Evolutionary conservation across 2,329 filamentous ascomycete genomes (phyloP).

Genomic region (Hyphodiscus sp.): DNA sequence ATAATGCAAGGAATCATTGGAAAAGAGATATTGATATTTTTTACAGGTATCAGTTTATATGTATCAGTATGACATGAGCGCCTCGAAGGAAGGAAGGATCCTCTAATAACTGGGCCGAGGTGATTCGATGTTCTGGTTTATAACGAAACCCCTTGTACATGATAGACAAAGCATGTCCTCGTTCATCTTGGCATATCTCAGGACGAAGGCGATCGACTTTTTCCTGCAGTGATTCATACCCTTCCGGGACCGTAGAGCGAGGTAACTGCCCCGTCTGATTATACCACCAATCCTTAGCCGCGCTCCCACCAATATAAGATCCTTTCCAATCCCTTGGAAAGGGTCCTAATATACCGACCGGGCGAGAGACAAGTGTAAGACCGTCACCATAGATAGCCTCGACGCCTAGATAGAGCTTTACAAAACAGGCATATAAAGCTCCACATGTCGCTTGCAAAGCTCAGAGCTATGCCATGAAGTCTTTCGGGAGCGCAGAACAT

Average conservation of each 20-base stretch:
- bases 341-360: background rate
- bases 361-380: background rate
- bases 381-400: conserved; percentile 3
- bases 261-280: conserved; percentile 4
- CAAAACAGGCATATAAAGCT: conserved; percentile 16
- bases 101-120: background rate
- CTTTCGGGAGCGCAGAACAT: conserved; percentile 13
- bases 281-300: conserved; percentile 10
- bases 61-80: too few species aligned
- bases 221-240: conserved; percentile 1
- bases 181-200: conserved; percentile 6
- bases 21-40: too few species aligned
- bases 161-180: conserved; percentile 4
- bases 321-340: background rate
- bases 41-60: too few species aligned
- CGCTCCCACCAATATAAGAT: background rate
- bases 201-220: conserved; percentile 1
- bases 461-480: conserved; percentile 8
- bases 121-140: conserved; percentile 1
- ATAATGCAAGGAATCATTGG: too few species aligned
- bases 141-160: conserved; percentile 10
- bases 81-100: background rate
- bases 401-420: conserved; percentile 9
- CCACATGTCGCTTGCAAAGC: conserved; percentile 15
- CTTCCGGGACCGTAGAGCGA: too few species aligned